phyloP scores from a whole-genome alignment of 371 early-diverging fungal genomes.

The Mucor circinelloides region DNA sequence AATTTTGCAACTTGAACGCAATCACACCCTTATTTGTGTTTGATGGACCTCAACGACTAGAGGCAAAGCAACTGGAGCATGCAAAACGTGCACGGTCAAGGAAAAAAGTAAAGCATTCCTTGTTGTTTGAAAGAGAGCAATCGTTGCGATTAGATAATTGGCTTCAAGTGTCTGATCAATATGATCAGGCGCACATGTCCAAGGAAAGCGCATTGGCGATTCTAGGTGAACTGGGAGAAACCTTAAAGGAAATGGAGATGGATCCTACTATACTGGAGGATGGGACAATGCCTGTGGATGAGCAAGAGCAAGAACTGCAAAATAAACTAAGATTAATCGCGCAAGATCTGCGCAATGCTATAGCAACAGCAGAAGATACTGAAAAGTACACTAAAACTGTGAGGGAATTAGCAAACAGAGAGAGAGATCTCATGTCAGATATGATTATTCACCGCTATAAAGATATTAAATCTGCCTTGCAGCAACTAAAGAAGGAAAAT shows the following conservation, averaged over 20 bases:
- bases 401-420: conserved; percentile 28
- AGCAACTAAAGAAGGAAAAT: conserved; percentile 29
- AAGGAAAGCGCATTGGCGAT: conserved; percentile 13
- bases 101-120: conserved; percentile 32
- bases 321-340: conserved; percentile 21
- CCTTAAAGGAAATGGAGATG: conserved; percentile 10
- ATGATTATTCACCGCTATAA: conserved; percentile 16
- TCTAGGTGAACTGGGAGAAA: conserved; percentile 21
- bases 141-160: conserved; percentile 34
- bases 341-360: conserved; percentile 22
- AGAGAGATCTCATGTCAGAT: conserved; percentile 18
- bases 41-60: conserved; percentile 52
- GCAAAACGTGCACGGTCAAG: conserved; percentile 35
- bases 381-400: conserved; percentile 45
- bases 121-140: conserved; percentile 38
- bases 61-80: conserved; percentile 54
- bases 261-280: neutral
- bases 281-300: neutral
- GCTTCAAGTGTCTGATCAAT: conserved; percentile 23
- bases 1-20: conserved; percentile 43
- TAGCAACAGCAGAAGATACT: conserved; percentile 18
- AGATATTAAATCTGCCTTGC: conserved; percentile 14
- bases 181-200: neutral
- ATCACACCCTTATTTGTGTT: conserved; percentile 68
- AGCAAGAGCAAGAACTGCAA: conserved; percentile 17